Percentiles rank a stretch among this genome's conserved stretches.
Conservation (phyloP, 768 basidiomycete species). For the Amyloporia xantha region DNA sequence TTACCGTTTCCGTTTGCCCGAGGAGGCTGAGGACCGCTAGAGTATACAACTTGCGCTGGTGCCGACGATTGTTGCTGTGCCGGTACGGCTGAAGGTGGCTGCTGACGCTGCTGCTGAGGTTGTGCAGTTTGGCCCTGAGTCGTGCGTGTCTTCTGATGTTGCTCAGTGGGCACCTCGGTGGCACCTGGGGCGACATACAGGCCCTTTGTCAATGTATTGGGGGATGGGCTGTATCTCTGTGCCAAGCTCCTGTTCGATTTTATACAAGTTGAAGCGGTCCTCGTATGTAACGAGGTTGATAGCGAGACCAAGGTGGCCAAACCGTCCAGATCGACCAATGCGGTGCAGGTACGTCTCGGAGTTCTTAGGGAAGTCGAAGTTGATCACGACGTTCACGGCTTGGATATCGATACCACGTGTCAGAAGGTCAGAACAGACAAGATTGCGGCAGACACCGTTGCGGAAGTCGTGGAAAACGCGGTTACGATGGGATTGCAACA, state of each 20-base stretch:
- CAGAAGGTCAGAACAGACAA: slow-evolving; percentile 95
- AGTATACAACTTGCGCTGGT: slow-evolving; percentile 24
- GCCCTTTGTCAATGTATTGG: slow-evolving; percentile 79
- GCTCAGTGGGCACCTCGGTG: slow-evolving; percentile 37
- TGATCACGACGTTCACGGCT: slow-evolving; percentile 99
- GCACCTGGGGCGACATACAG: slow-evolving; percentile 84
- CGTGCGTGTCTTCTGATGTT: slow-evolving; percentile 22
- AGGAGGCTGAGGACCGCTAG: slow-evolving; percentile 20
- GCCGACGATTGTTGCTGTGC: slow-evolving; percentile 18
- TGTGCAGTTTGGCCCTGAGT: slow-evolving; percentile 30
- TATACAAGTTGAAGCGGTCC: slow-evolving; percentile 95
- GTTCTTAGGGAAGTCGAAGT: slow-evolving; percentile 99
- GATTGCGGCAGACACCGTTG: slow-evolving; percentile 95
- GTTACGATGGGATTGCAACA: slow-evolving; percentile 98
- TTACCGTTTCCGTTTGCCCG: slow-evolving; percentile 24
- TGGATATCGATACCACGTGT: slow-evolving; percentile 99
- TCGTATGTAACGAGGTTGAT: slow-evolving; percentile 98
- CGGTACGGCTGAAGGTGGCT: slow-evolving; percentile 10
- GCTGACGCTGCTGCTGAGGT: slow-evolving; percentile 17
- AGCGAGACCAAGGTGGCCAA: slow-evolving; percentile 93
- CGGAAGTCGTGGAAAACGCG: slow-evolving; percentile 99
- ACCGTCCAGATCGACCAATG: slow-evolving; percentile 96
- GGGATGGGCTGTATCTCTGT: slow-evolving; percentile 98
- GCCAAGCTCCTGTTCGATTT: slow-evolving; percentile 96
- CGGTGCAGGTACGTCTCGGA: slow-evolving; percentile 98